A percentile compares a stretch with the other conserved stretches of the same genome.
Evolutionary conservation across 148 eudicot species (phyloP).

Genomic region (Rhododendron vialii): DNA sequence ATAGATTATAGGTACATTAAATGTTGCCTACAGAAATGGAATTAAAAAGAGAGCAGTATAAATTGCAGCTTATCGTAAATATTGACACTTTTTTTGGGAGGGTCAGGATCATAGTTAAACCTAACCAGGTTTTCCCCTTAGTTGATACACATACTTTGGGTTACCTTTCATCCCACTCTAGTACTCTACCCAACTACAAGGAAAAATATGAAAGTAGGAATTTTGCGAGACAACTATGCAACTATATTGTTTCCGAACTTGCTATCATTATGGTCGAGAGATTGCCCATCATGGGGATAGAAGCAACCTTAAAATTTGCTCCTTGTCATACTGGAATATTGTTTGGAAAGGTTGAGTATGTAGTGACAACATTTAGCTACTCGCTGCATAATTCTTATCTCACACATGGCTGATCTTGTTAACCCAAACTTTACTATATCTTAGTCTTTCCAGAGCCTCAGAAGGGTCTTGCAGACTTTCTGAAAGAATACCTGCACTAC

Average conservation of each 20-base stretch:
- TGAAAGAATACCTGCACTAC: not conserved
- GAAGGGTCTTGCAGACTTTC: not conserved
- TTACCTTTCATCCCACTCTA: not conserved
- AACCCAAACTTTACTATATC: not conserved
- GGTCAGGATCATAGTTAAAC: not conserved
- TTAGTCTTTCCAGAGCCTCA: not conserved
- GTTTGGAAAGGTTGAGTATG: not conserved
- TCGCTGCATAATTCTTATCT: not conserved
- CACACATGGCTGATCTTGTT: not conserved
- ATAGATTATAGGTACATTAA: not conserved
- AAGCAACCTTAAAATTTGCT: not conserved
- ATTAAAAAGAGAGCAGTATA: not conserved
- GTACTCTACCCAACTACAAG: not conserved
- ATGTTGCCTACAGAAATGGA: not conserved
- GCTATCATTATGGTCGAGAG: not conserved
- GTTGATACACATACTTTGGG: not conserved
- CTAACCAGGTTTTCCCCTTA: not conserved
- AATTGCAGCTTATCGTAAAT: not conserved
- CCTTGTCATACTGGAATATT: not conserved
- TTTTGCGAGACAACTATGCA: no score
- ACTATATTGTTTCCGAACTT: not conserved
- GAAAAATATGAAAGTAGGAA: not conserved
- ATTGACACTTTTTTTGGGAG: not conserved
- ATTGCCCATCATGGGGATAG: not conserved
- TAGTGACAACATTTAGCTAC: not conserved